Conservation (phyloP, 2,329 filamentous ascomycete genomes). For the Pyricularia grisea region DNA sequence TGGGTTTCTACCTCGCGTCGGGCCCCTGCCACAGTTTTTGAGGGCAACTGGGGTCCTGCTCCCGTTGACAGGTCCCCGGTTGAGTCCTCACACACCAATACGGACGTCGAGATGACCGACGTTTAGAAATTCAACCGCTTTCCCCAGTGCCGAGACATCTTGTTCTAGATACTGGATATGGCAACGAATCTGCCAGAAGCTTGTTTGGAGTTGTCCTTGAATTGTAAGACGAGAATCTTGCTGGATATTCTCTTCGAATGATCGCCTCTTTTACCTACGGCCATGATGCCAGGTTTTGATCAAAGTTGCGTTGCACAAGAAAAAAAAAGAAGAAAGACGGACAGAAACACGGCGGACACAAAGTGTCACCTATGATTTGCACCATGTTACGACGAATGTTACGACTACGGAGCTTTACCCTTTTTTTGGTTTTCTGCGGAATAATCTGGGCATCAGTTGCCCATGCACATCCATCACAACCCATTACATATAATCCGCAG, state of each 20-base stretch:
- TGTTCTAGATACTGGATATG: slow-evolving; percentile 23
- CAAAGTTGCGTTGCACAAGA: not conserved
- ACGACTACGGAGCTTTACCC: slow-evolving; percentile 3
- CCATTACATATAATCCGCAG: not conserved
- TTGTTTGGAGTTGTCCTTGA: slow-evolving; percentile 12
- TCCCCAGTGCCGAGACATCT: slow-evolving; percentile 12
- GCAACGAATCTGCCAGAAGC: slow-evolving; percentile 12
- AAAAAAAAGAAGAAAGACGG: slow-evolving; percentile 2
- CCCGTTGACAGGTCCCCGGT: slow-evolving; percentile 48
- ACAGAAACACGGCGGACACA: slow-evolving; percentile 1
- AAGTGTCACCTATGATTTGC: not conserved
- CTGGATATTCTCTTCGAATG: slow-evolving; percentile 11
- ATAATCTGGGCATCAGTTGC: not conserved
- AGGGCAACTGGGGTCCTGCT: slow-evolving; percentile 88
- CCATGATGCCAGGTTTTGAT: not conserved
- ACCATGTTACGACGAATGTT: slow-evolving; percentile 4
- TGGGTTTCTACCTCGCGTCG: slow-evolving; percentile 74
- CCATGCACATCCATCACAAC: not conserved
- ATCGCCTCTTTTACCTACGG: not conserved
- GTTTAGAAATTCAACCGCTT: slow-evolving; percentile 26
- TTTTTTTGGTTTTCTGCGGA: not conserved
- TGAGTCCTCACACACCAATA: slow-evolving; percentile 12
- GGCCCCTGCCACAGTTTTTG: slow-evolving; percentile 87
- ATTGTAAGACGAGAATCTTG: slow-evolving; percentile 13
- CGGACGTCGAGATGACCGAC: slow-evolving; percentile 52